Conservation (phyloP, 202 grass and related monocot genomes). For the Panicum hallii region DNA sequence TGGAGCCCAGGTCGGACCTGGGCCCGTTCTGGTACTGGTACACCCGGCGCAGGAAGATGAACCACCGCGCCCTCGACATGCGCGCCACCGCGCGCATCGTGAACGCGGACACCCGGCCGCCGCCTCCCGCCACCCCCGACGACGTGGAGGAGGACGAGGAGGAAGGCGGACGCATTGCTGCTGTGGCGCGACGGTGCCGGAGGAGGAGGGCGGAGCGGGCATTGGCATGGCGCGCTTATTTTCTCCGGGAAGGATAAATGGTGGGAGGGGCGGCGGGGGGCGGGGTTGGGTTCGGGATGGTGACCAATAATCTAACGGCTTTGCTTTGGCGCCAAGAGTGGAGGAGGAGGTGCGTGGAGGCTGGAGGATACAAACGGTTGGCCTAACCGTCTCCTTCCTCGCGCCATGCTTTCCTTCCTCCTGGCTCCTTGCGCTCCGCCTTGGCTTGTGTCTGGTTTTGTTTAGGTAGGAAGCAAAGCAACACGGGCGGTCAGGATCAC, state of each 20-base stretch:
- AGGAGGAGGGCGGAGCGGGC: not conserved
- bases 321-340: slow-evolving; percentile 95
- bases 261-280: slow-evolving; percentile 42
- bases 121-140: not conserved
- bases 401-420: slow-evolving; percentile 40
- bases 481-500: not conserved
- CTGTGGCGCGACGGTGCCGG: not conserved
- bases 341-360: slow-evolving; percentile 15
- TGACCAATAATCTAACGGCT: slow-evolving; percentile 99
- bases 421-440: not conserved
- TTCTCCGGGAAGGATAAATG: slow-evolving; percentile 56
- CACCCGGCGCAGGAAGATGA: slow-evolving; percentile 86
- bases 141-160: slow-evolving; percentile 31
- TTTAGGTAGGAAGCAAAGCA: slow-evolving; percentile 70
- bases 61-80: slow-evolving; percentile 88
- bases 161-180: slow-evolving; percentile 30
- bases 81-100: slow-evolving; percentile 66
- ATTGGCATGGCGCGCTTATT: slow-evolving; percentile 45
- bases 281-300: slow-evolving; percentile 74
- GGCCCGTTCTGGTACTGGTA: slow-evolving; percentile 97
- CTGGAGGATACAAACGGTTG: slow-evolving; percentile 51
- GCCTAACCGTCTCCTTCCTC: slow-evolving; percentile 58
- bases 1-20: slow-evolving; percentile 85
- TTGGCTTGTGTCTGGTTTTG: slow-evolving; percentile 49
- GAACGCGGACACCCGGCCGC: slow-evolving; percentile 49